Evolutionary conservation across 257 asterid genomes (phyloP), one percentile per base, ranked within the genome.

Genomic region (Primulina eburnea): DNA sequence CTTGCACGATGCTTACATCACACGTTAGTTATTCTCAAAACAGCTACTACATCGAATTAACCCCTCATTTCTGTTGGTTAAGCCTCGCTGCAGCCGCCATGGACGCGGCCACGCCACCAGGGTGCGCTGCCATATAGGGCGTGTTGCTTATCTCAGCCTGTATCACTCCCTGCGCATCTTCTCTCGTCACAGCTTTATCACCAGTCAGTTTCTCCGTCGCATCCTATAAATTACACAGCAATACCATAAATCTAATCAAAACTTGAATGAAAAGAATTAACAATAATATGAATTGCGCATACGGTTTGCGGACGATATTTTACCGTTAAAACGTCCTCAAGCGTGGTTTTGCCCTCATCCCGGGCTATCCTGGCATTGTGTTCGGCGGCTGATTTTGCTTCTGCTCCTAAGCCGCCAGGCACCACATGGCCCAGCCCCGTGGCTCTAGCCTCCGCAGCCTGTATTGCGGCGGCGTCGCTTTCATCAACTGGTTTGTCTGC

Each of bases 401-500:
- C 73, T 0, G 88, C 85, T 0, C 81, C 93, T 7, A 89, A 11
- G 1, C 93, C 91, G 0, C 91, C 89, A 0, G 83, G 82, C 58
- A 77, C 77, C 5, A 82, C 70, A 34, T 70, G 82, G 5, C 79
- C 78, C 4, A 76, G 69, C n/a, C 95, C 88, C 0, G 89, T 82
- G 11, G 95, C 91, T 40, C 91, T 78, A 0, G 59, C 80, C 63
- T 88, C 91, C 28, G 91, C 91, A 26, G 88, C 85, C 76, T 83
- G 89, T 67, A 88, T 85, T 0, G 95, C 95, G 5, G 95, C 87
- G 0, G 85, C 89, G 9, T 88, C 92, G 9, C 86, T 73, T 60
- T 65, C 63, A 3, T 86, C 95, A 0, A 88, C 37, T 7, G 90
- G 82, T 58, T 86, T 86, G 43, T 82, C 72, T 14, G 84, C 87